Percentiles rank a stretch among this genome's conserved stretches.
These are phyloP conservation scores for Quercus robur DNA, from an alignment of 306 rosid genomes.

Conservation along the genomic window DNA sequence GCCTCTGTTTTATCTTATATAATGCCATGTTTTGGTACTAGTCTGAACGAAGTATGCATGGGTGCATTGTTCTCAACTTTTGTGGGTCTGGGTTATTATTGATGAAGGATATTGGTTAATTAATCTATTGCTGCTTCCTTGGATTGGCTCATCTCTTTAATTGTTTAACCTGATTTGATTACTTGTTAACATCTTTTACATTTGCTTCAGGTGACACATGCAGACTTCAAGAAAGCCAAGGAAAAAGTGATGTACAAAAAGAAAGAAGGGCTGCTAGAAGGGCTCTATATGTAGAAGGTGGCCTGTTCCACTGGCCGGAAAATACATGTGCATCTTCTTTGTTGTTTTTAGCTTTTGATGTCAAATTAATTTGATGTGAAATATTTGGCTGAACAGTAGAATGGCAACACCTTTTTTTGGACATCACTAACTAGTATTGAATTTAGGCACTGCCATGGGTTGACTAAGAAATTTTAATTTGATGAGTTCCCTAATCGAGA, in stretches of 20 bases:
- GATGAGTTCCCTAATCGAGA: too few relatives aligned
- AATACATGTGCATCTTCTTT: not conserved
- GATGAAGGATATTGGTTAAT: not conserved
- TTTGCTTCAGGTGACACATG: slow-evolving; percentile 43
- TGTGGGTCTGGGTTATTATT: too few relatives aligned
- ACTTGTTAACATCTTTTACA: not conserved
- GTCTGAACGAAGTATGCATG: too few relatives aligned
- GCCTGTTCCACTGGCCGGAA: not conserved
- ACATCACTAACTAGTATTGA: too few relatives aligned
- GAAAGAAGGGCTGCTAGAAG: slow-evolving; percentile 63
- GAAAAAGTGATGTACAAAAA: slow-evolving; percentile 65
- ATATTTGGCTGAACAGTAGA: too few relatives aligned
- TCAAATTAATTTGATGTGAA: too few relatives aligned
- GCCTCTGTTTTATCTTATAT: too few relatives aligned
- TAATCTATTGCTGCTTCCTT: not conserved
- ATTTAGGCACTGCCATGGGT: too few relatives aligned
- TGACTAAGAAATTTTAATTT: too few relatives aligned
- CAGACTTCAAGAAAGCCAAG: slow-evolving; percentile 57
- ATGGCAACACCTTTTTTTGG: too few relatives aligned
- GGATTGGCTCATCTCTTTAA: not conserved
- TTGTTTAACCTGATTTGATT: not conserved
- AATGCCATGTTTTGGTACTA: too few relatives aligned
- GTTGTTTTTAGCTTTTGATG: not conserved
- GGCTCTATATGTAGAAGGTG: slow-evolving; percentile 48
- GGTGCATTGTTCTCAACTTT: too few relatives aligned